A percentile compares a stretch with the other conserved stretches of the same genome.
These are phyloP conservation scores for Circinella minor DNA, from an alignment of 371 early-diverging fungal species.

Conservation along the genomic window DNA sequence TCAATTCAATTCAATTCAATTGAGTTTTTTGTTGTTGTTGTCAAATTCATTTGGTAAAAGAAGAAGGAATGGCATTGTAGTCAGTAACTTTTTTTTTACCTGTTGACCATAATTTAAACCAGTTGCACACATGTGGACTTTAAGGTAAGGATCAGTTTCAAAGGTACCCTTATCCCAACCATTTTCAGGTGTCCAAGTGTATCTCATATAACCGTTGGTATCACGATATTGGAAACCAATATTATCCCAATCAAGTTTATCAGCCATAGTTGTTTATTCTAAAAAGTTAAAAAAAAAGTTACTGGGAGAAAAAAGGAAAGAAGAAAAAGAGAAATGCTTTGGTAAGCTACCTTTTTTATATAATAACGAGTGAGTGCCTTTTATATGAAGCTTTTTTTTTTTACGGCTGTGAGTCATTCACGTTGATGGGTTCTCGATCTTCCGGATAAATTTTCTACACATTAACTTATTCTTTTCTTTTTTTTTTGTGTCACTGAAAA, in stretches of 20 bases:
- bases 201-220: constrained; percentile 68
- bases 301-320: background rate
- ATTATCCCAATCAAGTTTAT: constrained; percentile 67
- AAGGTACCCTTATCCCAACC: constrained; percentile 71
- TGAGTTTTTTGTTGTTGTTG: too few relatives aligned
- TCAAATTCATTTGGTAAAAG: too few relatives aligned
- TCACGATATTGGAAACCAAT: constrained; percentile 74
- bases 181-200: constrained; percentile 61
- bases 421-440: too few relatives aligned
- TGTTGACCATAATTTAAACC: constrained; percentile 79
- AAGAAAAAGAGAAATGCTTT: background rate
- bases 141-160: constrained; percentile 51
- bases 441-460: too few relatives aligned
- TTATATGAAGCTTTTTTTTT: too few relatives aligned
- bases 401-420: too few relatives aligned
- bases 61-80: too few relatives aligned
- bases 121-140: constrained; percentile 62
- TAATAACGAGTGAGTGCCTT: too few relatives aligned
- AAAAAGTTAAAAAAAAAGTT: background rate
- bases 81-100: constrained; percentile 28
- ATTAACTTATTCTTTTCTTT: too few relatives aligned
- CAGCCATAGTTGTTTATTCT: background rate
- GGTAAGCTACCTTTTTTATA: too few relatives aligned
- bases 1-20: too few relatives aligned
- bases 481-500: too few relatives aligned